phyloP scores from a whole-genome alignment of 1,284 basidiomycete species.

The Cryptococcus maquisensis region DNA sequence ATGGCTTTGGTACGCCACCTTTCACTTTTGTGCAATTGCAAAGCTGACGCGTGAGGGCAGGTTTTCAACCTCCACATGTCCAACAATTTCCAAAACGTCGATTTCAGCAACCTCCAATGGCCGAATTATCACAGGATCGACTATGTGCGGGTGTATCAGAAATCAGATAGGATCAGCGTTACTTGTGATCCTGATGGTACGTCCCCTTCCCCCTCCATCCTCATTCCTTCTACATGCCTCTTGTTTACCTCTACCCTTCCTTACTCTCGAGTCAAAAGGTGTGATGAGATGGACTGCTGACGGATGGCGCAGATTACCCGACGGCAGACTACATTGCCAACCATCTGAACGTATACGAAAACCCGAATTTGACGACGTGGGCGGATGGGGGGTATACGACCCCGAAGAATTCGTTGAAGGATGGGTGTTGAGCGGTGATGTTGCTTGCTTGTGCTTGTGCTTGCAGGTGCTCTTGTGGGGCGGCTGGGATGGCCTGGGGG shows the following conservation, averaged over 20 bases:
- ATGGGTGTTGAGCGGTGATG: no score
- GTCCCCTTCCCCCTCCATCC: not conserved
- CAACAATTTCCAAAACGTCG: constrained; percentile 50
- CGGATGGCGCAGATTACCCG: constrained; percentile 56
- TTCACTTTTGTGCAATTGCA: not conserved
- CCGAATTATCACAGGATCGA: constrained; percentile 50
- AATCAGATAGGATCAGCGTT: constrained; percentile 42
- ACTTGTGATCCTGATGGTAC: constrained; percentile 43
- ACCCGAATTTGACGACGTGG: constrained; percentile 43
- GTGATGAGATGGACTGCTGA: no score
- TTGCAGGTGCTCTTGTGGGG: no score
- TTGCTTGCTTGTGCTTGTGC: no score
- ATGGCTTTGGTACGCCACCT: constrained; percentile 53
- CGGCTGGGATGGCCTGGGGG: no score
- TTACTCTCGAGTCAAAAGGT: no score
- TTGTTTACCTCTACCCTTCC: no score
- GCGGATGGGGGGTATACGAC: constrained; percentile 26
- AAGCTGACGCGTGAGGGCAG: constrained; percentile 4
- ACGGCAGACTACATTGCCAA: constrained; percentile 53
- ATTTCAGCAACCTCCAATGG: constrained; percentile 46
- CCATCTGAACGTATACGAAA: constrained; percentile 35
- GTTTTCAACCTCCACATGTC: constrained; percentile 41
- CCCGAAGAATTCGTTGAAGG: constrained; percentile 8
- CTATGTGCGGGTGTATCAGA: constrained; percentile 52
- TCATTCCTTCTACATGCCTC: no score